Conservation (phyloP, 805 yeast genomes). For the Yamadazyma paraphyllophila region DNA sequence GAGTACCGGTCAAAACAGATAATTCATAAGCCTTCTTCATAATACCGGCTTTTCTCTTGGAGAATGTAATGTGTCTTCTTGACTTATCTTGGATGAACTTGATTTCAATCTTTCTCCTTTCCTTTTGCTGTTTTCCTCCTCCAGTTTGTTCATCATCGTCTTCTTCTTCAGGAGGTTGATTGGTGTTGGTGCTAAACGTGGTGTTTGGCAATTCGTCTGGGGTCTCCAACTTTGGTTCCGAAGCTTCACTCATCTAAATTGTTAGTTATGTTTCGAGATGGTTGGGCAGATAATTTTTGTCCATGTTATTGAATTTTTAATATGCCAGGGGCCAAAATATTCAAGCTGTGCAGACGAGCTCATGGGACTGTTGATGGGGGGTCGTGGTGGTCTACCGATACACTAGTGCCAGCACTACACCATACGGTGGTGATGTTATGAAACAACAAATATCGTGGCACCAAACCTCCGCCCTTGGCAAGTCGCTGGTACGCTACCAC, state of each 20-base stretch:
- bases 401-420: too few relatives aligned
- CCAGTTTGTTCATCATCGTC: slow-evolving; percentile 52
- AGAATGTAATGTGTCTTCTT: slow-evolving; percentile 95
- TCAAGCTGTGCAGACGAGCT: too few relatives aligned
- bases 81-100: slow-evolving; percentile 97
- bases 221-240: slow-evolving; percentile 39
- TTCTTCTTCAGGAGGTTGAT: slow-evolving; percentile 37
- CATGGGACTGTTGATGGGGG: too few relatives aligned
- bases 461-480: too few relatives aligned
- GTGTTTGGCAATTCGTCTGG: slow-evolving; percentile 17
- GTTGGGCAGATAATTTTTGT: not conserved
- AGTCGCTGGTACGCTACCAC: too few relatives aligned
- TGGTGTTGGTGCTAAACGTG: slow-evolving; percentile 25
- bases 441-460: too few relatives aligned
- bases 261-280: not conserved
- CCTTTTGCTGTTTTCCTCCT: slow-evolving; percentile 51
- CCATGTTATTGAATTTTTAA: too few relatives aligned
- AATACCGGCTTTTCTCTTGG: slow-evolving; percentile 97
- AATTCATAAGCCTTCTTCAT: slow-evolving; percentile 99
- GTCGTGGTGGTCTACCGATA: too few relatives aligned
- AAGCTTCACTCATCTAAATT: slow-evolving; percentile 32
- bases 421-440: too few relatives aligned
- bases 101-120: slow-evolving; percentile 88
- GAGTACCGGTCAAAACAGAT: slow-evolving; percentile 95
- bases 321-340: too few relatives aligned